These are phyloP conservation scores for Penicillium cosmopolitanum DNA, from an alignment of 495 filamentous ascomycete genomes.

Conservation along the genomic window DNA sequence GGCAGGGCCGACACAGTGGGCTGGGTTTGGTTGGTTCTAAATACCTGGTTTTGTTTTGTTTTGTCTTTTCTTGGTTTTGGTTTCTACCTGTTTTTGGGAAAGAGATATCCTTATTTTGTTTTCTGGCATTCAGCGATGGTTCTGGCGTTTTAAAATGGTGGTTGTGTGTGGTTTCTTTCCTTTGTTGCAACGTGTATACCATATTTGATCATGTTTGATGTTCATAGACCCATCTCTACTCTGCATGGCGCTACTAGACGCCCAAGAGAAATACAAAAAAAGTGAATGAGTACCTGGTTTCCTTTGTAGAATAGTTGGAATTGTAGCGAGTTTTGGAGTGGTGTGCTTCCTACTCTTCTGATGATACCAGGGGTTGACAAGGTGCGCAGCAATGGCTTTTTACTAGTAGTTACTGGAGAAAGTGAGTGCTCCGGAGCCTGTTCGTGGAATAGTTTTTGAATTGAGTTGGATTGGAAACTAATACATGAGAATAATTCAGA, in stretches of 20 bases:
- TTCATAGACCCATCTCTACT: slow-evolving; percentile 47
- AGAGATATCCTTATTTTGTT: slow-evolving; percentile 16
- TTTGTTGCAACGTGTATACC: slow-evolving; percentile 38
- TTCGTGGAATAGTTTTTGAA: too few relatives aligned
- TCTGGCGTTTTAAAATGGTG: slow-evolving; percentile 39
- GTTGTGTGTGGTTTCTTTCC: not conserved
- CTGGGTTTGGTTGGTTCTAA: slow-evolving; percentile 11
- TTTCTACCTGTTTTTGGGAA: not conserved
- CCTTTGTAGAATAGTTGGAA: not conserved
- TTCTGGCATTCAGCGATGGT: slow-evolving; percentile 41
- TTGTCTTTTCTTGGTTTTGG: slow-evolving; percentile 17
- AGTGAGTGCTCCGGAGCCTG: too few relatives aligned
- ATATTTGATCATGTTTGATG: slow-evolving; percentile 27
- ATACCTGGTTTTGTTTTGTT: slow-evolving; percentile 6
- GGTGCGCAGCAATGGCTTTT: too few relatives aligned
- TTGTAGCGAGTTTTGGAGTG: not conserved
- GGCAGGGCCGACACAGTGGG: slow-evolving; percentile 19
- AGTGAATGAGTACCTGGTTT: slow-evolving; percentile 23
- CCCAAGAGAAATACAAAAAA: slow-evolving; percentile 33
- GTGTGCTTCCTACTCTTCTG: too few relatives aligned
- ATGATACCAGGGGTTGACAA: too few relatives aligned
- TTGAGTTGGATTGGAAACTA: too few relatives aligned
- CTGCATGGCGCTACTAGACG: slow-evolving; percentile 27
- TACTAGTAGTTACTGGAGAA: too few relatives aligned
- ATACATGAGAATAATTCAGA: too few relatives aligned